A percentile compares a stretch with the other conserved stretches of the same genome.
These are phyloP conservation scores for Rhodamnia argentea DNA, from an alignment of 345 rosid genomes.

Conservation along the genomic window DNA sequence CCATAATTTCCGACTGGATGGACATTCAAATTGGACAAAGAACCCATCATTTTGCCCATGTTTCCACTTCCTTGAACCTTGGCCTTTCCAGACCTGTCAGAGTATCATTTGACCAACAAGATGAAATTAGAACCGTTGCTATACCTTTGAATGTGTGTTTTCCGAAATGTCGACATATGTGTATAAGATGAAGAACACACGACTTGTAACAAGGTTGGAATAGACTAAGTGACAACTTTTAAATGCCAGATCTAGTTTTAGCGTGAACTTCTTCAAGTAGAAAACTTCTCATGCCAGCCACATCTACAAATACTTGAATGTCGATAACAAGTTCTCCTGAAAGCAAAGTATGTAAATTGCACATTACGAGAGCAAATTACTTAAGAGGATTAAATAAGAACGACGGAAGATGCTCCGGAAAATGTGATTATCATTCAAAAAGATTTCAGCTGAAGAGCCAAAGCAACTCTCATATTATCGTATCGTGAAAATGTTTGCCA, in stretches of 20 bases:
- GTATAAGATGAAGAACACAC: neutral
- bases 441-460: neutral
- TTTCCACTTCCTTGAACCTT: constrained; percentile 97
- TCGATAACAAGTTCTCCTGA: neutral
- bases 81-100: constrained; percentile 91
- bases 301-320: neutral
- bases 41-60: constrained; percentile 87
- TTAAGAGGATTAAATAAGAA: neutral
- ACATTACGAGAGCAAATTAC: neutral
- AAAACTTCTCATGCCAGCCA: neutral
- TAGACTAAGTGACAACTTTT: neutral
- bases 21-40: constrained; percentile 86
- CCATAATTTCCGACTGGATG: constrained; percentile 64
- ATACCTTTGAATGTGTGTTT: neutral
- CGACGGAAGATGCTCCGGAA: neutral
- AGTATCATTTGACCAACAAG: neutral
- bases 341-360: neutral
- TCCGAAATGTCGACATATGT: neutral
- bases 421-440: neutral
- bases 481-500: neutral
- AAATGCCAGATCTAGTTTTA: neutral
- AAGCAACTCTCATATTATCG: neutral
- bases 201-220: neutral
- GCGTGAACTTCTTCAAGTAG: neutral
- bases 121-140: neutral